These are phyloP conservation scores for Mycena filopes DNA, from an alignment of 768 basidiomycete species.

Conservation along the genomic window DNA sequence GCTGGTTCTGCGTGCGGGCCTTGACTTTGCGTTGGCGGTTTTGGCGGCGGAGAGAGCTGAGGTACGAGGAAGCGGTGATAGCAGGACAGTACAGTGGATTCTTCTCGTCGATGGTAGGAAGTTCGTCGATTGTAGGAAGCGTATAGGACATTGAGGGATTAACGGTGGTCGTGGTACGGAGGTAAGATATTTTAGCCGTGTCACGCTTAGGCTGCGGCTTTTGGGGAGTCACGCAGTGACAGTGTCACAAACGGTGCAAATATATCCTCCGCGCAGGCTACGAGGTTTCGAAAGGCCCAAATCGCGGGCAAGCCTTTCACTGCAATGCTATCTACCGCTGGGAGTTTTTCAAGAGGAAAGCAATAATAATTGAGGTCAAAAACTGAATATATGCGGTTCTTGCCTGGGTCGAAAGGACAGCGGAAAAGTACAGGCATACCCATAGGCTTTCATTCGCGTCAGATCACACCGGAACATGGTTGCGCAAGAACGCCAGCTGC, in stretches of 20 bases:
- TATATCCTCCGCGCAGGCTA: too few relatives aligned
- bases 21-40: constrained; percentile 32
- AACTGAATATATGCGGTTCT: too few relatives aligned
- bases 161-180: constrained; percentile 19
- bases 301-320: too few relatives aligned
- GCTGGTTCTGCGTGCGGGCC: constrained; percentile 9
- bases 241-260: too few relatives aligned
- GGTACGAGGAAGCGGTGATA: constrained; percentile 57
- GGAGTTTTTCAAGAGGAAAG: too few relatives aligned
- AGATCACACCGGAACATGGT: constrained; percentile 27
- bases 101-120: constrained; percentile 57
- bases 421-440: too few relatives aligned
- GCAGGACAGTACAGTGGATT: constrained; percentile 71
- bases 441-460: too few relatives aligned
- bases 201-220: background rate
- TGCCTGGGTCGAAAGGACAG: too few relatives aligned
- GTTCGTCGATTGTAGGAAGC: constrained; percentile 52
- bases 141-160: constrained; percentile 8
- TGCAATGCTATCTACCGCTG: too few relatives aligned
- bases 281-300: too few relatives aligned
- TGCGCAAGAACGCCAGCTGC: constrained; percentile 34
- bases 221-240: background rate
- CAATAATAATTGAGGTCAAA: too few relatives aligned
- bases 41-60: constrained; percentile 55
- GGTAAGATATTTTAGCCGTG: constrained; percentile 8